Percentiles rank a stretch among this genome's conserved stretches.
Evolutionary conservation across 2,329 filamentous ascomycete genomes (phyloP).

Genomic region (Paecilomyces formosus): DNA sequence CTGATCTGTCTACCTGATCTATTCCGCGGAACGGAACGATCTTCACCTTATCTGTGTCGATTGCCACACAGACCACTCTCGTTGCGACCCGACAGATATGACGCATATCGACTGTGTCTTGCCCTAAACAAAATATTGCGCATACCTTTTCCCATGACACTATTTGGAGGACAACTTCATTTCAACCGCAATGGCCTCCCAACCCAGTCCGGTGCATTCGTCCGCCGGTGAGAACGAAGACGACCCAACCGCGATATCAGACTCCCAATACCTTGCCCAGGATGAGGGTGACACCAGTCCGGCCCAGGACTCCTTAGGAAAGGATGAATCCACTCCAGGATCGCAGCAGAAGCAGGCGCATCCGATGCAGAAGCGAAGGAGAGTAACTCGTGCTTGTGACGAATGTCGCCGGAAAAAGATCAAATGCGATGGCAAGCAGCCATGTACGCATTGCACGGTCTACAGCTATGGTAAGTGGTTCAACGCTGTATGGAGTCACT

Average conservation of each 20-base stretch:
- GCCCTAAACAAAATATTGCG: not conserved
- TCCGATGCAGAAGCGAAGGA: slow-evolving; percentile 66
- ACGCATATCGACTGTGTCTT: not conserved
- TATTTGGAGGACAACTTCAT: not conserved
- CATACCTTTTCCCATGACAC: not conserved
- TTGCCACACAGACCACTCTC: not conserved
- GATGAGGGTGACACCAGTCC: slow-evolving; percentile 6
- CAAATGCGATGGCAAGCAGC: slow-evolving; percentile 79
- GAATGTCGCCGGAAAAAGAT: slow-evolving; percentile 82
- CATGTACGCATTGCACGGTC: slow-evolving; percentile 91
- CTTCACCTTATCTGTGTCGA: not conserved
- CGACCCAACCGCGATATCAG: slow-evolving; percentile 2
- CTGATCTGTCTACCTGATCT: not conserved
- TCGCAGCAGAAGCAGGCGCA: slow-evolving; percentile 23
- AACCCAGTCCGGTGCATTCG: slow-evolving; percentile 4
- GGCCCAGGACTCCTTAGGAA: slow-evolving; percentile 2
- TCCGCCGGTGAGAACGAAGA: slow-evolving; percentile 4
- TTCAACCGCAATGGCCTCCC: slow-evolving; percentile 2
- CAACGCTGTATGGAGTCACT: not conserved
- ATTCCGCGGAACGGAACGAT: not conserved
- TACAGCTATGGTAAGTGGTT: slow-evolving; percentile 82
- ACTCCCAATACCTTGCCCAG: slow-evolving; percentile 8
- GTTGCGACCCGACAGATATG: not conserved
- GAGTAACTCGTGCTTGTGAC: slow-evolving; percentile 74
- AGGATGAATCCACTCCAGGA: slow-evolving; percentile 15